These are phyloP conservation scores for Xylariaceae sp. DNA, from an alignment of 2,329 filamentous ascomycete species.

Conservation along the genomic window DNA sequence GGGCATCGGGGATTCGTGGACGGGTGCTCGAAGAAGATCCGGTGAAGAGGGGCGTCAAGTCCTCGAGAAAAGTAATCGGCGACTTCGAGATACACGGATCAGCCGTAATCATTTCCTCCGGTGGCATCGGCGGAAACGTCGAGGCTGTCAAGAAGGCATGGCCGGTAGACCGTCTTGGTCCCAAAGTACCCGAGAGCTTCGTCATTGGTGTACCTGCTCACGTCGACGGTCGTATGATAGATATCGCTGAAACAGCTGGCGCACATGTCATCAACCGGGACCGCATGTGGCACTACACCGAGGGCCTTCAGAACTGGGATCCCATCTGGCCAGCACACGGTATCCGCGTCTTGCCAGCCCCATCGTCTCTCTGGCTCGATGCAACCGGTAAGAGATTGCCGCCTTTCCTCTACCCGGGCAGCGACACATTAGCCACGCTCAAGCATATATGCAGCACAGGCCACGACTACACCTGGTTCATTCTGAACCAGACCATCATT, in stretches of 20 bases:
- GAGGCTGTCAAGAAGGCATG: slow-evolving; percentile 54
- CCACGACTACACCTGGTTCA: slow-evolving; percentile 60
- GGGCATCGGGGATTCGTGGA: slow-evolving; percentile 49
- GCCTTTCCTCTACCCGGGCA: slow-evolving; percentile 51
- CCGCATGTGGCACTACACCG: slow-evolving; percentile 63
- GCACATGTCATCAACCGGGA: slow-evolving; percentile 55
- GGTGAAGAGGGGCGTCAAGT: slow-evolving; percentile 46
- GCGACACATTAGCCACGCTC: slow-evolving; percentile 53
- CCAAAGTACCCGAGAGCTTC: slow-evolving; percentile 50
- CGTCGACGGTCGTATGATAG: slow-evolving; percentile 60
- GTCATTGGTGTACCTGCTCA: slow-evolving; percentile 58
- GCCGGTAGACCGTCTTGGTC: slow-evolving; percentile 53
- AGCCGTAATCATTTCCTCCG: slow-evolving; percentile 50
- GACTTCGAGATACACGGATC: slow-evolving; percentile 50
- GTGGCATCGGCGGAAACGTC: slow-evolving; percentile 58
- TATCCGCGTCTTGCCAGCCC: slow-evolving; percentile 55
- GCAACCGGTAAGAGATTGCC: slow-evolving; percentile 55
- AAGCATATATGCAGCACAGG: slow-evolving; percentile 56
- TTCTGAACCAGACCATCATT: slow-evolving; percentile 53
- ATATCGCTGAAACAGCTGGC: slow-evolving; percentile 48
- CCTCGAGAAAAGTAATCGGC: slow-evolving; percentile 43
- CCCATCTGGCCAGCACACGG: slow-evolving; percentile 58
- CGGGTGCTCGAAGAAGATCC: slow-evolving; percentile 48
- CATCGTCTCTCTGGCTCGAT: slow-evolving; percentile 59
- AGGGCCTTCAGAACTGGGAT: slow-evolving; percentile 57